These are phyloP conservation scores for Fusarium veterinarium DNA, from an alignment of 2,329 filamentous ascomycete genomes.

Conservation along the genomic window DNA sequence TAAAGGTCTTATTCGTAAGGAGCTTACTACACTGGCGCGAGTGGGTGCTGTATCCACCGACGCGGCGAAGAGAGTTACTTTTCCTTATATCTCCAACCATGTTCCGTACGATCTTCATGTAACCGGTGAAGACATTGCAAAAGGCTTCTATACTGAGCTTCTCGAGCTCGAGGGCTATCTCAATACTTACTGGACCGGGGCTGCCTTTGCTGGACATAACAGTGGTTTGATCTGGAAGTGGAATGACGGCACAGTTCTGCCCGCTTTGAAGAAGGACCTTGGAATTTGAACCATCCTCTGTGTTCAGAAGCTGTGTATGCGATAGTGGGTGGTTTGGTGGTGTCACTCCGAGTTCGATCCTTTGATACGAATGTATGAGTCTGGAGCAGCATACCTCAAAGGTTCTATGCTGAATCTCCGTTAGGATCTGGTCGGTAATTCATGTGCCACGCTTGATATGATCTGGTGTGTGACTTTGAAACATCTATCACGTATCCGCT, in stretches of 20 bases:
- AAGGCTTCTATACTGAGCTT: slow-evolving; percentile 26
- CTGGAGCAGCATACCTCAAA: too few species aligned
- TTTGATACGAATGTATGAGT: too few species aligned
- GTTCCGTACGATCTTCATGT: slow-evolving; percentile 31
- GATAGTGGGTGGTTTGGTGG: too few species aligned
- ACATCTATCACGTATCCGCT: too few species aligned
- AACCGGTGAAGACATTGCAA: neutral
- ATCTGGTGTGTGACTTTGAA: too few species aligned
- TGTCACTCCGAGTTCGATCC: too few species aligned
- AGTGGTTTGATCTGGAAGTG: slow-evolving; percentile 35
- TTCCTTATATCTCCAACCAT: slow-evolving; percentile 13
- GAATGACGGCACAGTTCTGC: slow-evolving; percentile 27
- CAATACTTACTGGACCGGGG: slow-evolving; percentile 37
- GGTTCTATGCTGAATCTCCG: too few species aligned
- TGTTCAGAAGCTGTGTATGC: too few species aligned
- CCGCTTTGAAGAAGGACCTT: slow-evolving; percentile 28
- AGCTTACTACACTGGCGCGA: slow-evolving; percentile 15
- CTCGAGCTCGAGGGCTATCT: slow-evolving; percentile 11
- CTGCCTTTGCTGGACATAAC: slow-evolving; percentile 34
- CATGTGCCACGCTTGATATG: too few species aligned
- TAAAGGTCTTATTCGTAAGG: slow-evolving; percentile 11
- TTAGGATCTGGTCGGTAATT: too few species aligned
- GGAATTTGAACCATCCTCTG: slow-evolving; percentile 2
- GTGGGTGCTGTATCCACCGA: neutral
- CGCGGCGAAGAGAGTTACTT: slow-evolving; percentile 5